Conservation (phyloP, 2,329 filamentous ascomycete genomes). For the Alternaria longipes region DNA sequence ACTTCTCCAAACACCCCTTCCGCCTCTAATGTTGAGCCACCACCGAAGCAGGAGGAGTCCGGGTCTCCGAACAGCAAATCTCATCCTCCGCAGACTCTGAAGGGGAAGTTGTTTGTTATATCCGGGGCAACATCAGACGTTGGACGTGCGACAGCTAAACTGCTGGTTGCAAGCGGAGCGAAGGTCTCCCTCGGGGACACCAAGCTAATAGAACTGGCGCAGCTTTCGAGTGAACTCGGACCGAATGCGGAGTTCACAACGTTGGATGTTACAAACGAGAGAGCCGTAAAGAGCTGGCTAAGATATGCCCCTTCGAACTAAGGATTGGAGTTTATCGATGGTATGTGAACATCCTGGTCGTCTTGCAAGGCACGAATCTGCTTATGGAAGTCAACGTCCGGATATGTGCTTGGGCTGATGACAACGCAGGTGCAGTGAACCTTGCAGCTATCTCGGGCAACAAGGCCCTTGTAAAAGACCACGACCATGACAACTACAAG, state of each 20-base stretch:
- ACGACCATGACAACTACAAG: conserved; percentile 47
- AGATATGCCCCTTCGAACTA: neutral
- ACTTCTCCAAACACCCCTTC: neutral
- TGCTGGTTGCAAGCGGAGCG: conserved; percentile 12
- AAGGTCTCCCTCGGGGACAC: conserved; percentile 18
- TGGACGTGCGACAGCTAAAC: conserved; percentile 15
- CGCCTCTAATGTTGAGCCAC: neutral
- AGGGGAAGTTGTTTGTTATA: conserved; percentile 18
- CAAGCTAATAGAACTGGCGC: conserved; percentile 21
- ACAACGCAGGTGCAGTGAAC: conserved; percentile 11
- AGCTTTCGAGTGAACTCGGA: conserved; percentile 19
- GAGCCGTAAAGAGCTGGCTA: conserved; percentile 35
- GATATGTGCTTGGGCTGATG: neutral
- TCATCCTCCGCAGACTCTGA: conserved; percentile 1
- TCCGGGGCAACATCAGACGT: conserved; percentile 26
- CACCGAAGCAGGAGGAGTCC: neutral
- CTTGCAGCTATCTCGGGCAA: conserved; percentile 55
- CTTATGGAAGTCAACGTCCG: conserved; percentile 9
- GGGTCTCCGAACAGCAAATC: neutral
- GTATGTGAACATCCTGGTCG: neutral
- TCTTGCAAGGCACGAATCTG: neutral
- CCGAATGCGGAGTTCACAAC: conserved; percentile 11
- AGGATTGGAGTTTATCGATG: conserved; percentile 34
- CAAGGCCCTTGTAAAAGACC: conserved; percentile 29
- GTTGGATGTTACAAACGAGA: conserved; percentile 48